Evolutionary conservation across 1,139 yeast genomes (phyloP).

Genomic region (Sporopachydermia cereana): DNA sequence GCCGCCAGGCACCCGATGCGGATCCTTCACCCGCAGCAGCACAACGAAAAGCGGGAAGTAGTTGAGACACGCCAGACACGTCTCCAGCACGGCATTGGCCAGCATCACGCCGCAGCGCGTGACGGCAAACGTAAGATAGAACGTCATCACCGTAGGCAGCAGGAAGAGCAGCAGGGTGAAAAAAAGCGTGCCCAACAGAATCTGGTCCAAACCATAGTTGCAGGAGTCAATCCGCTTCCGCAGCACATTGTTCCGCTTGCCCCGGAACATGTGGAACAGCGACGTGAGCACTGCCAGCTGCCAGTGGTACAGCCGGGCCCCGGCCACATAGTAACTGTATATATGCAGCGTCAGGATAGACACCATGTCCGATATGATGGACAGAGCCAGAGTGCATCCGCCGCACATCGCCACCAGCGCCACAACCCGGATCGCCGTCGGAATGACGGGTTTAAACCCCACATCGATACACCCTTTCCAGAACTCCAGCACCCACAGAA

Average conservation of each 20-base stretch:
- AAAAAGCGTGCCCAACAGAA: constrained; percentile 76
- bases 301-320: constrained; percentile 69
- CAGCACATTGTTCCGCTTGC: constrained; percentile 75
- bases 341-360: constrained; percentile 60
- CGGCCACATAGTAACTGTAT: constrained; percentile 63
- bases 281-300: constrained; percentile 61
- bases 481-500: constrained; percentile 70
- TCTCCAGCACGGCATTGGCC: constrained; percentile 44
- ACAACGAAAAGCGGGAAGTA: constrained; percentile 82
- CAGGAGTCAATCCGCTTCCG: constrained; percentile 82
- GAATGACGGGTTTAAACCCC: constrained; percentile 23
- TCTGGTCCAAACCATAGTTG: constrained; percentile 73
- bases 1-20: constrained; percentile 87
- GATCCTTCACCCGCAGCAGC: constrained; percentile 67
- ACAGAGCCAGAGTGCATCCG: constrained; percentile 61
- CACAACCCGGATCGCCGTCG: constrained; percentile 23
- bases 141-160: constrained; percentile 79
- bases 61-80: constrained; percentile 53
- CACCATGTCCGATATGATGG: constrained; percentile 53
- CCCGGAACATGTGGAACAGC: constrained; percentile 75
- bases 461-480: constrained; percentile 38
- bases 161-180: constrained; percentile 72
- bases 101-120: constrained; percentile 42
- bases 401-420: constrained; percentile 35
- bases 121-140: constrained; percentile 63